Conservation (phyloP, 116 monocot genomes). For the Zostera marina region DNA sequence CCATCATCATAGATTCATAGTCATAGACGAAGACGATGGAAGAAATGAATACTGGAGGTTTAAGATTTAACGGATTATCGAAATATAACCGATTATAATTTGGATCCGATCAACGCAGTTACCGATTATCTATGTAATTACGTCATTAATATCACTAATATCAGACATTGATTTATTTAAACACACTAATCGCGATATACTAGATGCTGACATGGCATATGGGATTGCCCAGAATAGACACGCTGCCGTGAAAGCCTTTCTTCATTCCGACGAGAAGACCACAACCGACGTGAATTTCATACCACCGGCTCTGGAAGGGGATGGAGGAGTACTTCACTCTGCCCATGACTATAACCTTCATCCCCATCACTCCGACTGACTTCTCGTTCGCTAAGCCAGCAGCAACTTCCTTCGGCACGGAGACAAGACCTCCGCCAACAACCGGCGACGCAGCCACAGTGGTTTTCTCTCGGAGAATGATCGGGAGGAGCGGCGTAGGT, state of each 20-base stretch:
- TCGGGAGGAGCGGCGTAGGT: conserved; percentile 28
- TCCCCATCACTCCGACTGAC: conserved; percentile 41
- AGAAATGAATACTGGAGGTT: too few relatives aligned
- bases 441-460: conserved; percentile 48
- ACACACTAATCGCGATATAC: too few relatives aligned
- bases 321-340: conserved; percentile 39
- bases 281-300: conserved; percentile 36
- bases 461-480: conserved; percentile 28
- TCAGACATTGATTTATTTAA: too few relatives aligned
- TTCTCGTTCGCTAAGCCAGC: conserved; percentile 38
- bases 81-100: too few relatives aligned
- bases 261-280: conserved; percentile 45
- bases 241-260: conserved; percentile 37
- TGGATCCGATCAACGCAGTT: too few relatives aligned
- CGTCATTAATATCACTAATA: too few relatives aligned
- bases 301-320: conserved; percentile 50
- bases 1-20: too few relatives aligned
- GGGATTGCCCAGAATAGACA: conserved; percentile 38
- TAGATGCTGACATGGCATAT: conserved; percentile 35
- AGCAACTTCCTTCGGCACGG: conserved; percentile 41
- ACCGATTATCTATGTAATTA: too few relatives aligned
- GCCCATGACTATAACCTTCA: conserved; percentile 54
- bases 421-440: conserved; percentile 30
- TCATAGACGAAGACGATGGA: too few relatives aligned
- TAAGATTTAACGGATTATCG: too few relatives aligned